These are phyloP conservation scores for Peronospora farinosa DNA, from an alignment of 352 stramenopile genomes.

Conservation along the genomic window DNA sequence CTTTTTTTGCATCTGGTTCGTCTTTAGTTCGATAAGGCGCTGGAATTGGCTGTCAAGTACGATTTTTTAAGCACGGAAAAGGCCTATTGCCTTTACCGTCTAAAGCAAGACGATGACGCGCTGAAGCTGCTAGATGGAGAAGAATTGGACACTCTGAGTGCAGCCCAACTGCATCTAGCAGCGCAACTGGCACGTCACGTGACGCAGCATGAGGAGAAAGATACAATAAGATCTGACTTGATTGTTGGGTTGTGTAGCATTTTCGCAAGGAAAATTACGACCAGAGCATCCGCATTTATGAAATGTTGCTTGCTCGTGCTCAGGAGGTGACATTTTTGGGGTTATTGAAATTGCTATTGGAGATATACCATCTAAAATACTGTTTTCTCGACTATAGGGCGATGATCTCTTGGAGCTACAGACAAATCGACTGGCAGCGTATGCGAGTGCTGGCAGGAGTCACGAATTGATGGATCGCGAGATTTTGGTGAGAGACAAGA, in stretches of 20 bases:
- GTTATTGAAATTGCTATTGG: background rate
- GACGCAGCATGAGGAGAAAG: background rate
- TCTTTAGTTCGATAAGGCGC: slow-evolving; percentile 73
- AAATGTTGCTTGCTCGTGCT: slow-evolving; percentile 46
- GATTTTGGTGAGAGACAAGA: slow-evolving; percentile 35
- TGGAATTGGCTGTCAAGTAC: slow-evolving; percentile 72
- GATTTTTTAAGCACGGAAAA: slow-evolving; percentile 55
- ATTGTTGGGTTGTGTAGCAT: slow-evolving; percentile 31
- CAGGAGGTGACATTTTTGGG: slow-evolving; percentile 28
- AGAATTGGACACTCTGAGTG: slow-evolving; percentile 29
- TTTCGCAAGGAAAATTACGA: slow-evolving; percentile 63
- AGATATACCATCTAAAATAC: background rate
- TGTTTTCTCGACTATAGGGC: slow-evolving; percentile 15
- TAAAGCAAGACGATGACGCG: slow-evolving; percentile 70
- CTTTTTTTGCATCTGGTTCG: background rate
- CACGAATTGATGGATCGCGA: slow-evolving; percentile 45
- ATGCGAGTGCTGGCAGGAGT: slow-evolving; percentile 51
- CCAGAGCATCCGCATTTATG: slow-evolving; percentile 68
- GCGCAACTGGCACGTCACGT: slow-evolving; percentile 50
- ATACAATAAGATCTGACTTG: slow-evolving; percentile 3
- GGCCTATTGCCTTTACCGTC: slow-evolving; percentile 76
- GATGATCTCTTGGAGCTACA: slow-evolving; percentile 76
- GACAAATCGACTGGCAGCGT: slow-evolving; percentile 71
- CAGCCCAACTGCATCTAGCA: slow-evolving; percentile 55
- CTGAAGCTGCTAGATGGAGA: slow-evolving; percentile 33